Evolutionary conservation across 129 eudicot species (phyloP).

Genomic region (Artemisia tridentata): DNA sequence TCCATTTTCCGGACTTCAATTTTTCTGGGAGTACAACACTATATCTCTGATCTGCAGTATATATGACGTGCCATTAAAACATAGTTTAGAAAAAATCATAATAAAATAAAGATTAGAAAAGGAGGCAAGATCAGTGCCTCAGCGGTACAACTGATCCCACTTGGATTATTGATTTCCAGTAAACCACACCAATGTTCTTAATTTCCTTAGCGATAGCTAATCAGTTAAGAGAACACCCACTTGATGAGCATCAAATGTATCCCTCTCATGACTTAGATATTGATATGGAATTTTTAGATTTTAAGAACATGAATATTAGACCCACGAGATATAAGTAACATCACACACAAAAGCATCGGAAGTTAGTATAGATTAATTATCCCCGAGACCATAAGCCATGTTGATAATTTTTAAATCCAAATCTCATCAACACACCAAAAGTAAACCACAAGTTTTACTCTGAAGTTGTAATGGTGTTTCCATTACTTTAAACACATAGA

Average conservation of each 20-base stretch:
- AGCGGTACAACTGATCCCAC: not conserved
- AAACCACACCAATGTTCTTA: not conserved
- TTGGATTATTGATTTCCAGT: not conserved
- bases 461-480: not conserved
- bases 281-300: not conserved
- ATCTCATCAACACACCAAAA: not conserved
- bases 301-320: not conserved
- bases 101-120: not conserved
- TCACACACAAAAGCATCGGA: not conserved
- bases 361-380: not conserved
- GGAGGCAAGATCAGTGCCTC: not conserved
- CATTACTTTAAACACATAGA: not conserved
- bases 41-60: slow-evolving; percentile 57
- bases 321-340: not conserved
- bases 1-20: slow-evolving; percentile 85
- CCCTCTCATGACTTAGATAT: too few relatives aligned
- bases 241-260: too few relatives aligned
- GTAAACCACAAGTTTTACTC: not conserved
- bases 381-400: not conserved
- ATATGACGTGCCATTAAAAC: not conserved
- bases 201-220: not conserved
- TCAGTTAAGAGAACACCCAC: too few relatives aligned
- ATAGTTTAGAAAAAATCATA: not conserved
- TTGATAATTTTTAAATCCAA: not conserved
- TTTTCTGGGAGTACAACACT: slow-evolving; percentile 89